These are phyloP conservation scores for Lagenidium giganteum DNA, from an alignment of 352 stramenopile species.

Conservation along the genomic window DNA sequence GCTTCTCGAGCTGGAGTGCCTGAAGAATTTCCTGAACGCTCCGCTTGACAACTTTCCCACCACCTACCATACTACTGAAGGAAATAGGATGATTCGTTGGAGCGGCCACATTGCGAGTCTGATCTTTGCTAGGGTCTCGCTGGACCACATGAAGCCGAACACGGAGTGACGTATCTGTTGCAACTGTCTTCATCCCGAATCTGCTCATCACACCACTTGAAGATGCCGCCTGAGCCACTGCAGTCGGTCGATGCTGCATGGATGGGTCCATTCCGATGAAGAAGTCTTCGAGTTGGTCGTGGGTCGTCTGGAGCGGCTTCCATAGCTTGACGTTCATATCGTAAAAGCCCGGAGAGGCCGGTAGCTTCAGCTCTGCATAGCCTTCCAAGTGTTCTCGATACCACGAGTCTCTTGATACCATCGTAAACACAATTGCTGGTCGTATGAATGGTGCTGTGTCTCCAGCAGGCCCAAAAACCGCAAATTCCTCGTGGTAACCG, in stretches of 20 bases:
- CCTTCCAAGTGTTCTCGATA: slow-evolving; percentile 29
- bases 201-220: slow-evolving; percentile 18
- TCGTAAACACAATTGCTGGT: slow-evolving; percentile 13
- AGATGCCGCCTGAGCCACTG: slow-evolving; percentile 1
- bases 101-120: neutral
- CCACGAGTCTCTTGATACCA: slow-evolving; percentile 50
- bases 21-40: slow-evolving; percentile 73
- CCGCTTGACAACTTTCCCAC: slow-evolving; percentile 44
- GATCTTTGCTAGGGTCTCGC: neutral
- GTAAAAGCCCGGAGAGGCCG: slow-evolving; percentile 15
- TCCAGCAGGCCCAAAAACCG: too few relatives aligned
- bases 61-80: slow-evolving; percentile 15
- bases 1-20: slow-evolving; percentile 39
- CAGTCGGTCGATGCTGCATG: neutral
- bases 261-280: slow-evolving; percentile 35
- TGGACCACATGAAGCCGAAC: slow-evolving; percentile 25
- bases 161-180: slow-evolving; percentile 26
- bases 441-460: too few relatives aligned
- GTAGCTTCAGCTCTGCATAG: slow-evolving; percentile 28
- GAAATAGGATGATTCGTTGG: too few relatives aligned
- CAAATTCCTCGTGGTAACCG: too few relatives aligned
- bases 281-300: slow-evolving; percentile 54
- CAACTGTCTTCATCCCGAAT: slow-evolving; percentile 31
- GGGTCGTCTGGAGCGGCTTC: slow-evolving; percentile 23
- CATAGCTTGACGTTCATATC: slow-evolving; percentile 33